Conservation (phyloP, 495 filamentous ascomycete genomes). For the Podospora comata region DNA sequence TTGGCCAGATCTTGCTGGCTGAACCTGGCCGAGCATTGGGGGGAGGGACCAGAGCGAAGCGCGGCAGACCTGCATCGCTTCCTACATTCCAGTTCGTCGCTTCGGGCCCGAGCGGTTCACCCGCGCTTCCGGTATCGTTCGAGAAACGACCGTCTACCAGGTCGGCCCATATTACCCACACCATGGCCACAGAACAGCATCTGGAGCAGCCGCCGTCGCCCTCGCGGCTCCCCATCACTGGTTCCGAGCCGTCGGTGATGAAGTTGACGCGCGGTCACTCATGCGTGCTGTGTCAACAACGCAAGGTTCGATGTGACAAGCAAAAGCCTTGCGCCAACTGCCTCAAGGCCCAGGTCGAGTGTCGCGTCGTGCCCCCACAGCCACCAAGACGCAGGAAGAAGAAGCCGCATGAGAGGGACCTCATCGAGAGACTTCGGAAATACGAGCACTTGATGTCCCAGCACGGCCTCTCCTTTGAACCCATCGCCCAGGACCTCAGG, state of each 20-base stretch:
- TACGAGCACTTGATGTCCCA: slow-evolving; percentile 54
- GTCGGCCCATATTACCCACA: slow-evolving; percentile 12
- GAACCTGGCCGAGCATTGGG: not conserved
- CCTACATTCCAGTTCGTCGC: slow-evolving; percentile 8
- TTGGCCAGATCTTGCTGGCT: not conserved
- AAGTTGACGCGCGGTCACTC: slow-evolving; percentile 56
- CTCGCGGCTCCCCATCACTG: slow-evolving; percentile 29
- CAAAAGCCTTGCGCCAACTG: slow-evolving; percentile 64
- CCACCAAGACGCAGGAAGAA: slow-evolving; percentile 59
- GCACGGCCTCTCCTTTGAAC: slow-evolving; percentile 50
- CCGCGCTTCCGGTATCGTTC: slow-evolving; percentile 12
- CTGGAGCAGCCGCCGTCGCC: slow-evolving; percentile 37
- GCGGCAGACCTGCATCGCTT: slow-evolving; percentile 5
- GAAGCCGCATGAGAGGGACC: slow-evolving; percentile 50
- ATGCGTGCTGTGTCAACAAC: slow-evolving; percentile 62
- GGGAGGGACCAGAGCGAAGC: slow-evolving; percentile 2
- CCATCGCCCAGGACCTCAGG: slow-evolving; percentile 43
- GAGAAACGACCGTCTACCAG: slow-evolving; percentile 9
- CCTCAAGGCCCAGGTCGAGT: slow-evolving; percentile 58
- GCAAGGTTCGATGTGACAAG: slow-evolving; percentile 67
- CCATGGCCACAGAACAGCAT: slow-evolving; percentile 33
- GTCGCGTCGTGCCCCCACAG: slow-evolving; percentile 57
- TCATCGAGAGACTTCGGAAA: slow-evolving; percentile 50
- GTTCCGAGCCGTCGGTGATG: slow-evolving; percentile 36
- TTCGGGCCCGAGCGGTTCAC: slow-evolving; percentile 28